A percentile compares a stretch with the other conserved stretches of the same genome.
Evolutionary conservation across 495 filamentous ascomycete genomes (phyloP).

Genomic region (Tuber aestivum): DNA sequence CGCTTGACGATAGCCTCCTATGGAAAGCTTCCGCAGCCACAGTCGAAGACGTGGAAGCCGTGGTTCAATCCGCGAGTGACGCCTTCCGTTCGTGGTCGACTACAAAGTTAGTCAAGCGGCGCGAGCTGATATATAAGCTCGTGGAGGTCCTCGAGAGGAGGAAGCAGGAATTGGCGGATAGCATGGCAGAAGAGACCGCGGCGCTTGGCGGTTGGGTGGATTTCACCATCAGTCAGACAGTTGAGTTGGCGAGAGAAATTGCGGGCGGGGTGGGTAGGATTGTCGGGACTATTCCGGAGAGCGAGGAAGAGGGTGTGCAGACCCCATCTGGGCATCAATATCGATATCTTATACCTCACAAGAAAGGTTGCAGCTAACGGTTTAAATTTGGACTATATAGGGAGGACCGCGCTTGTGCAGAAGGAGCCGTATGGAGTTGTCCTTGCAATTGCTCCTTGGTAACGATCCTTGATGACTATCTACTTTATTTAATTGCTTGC

Average conservation of each 20-base stretch:
- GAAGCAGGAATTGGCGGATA: constrained; percentile 57
- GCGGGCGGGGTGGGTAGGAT: constrained; percentile 60
- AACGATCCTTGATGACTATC: constrained; percentile 38
- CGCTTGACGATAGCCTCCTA: constrained; percentile 56
- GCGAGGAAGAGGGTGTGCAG: constrained; percentile 49
- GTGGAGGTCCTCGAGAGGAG: constrained; percentile 60
- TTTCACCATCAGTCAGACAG: constrained; percentile 60
- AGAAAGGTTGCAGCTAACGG: neutral
- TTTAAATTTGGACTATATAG: neutral
- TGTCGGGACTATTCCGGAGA: constrained; percentile 57
- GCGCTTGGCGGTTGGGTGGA: constrained; percentile 50
- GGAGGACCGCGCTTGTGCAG: constrained; percentile 59
- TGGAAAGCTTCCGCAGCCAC: constrained; percentile 59
- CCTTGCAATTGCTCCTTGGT: constrained; percentile 81
- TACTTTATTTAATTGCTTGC: too few relatives aligned
- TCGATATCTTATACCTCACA: neutral
- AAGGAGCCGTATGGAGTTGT: constrained; percentile 79
- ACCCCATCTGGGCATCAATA: neutral
- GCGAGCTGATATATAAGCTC: constrained; percentile 65
- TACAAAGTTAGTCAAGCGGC: constrained; percentile 55
- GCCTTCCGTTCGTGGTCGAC: constrained; percentile 69
- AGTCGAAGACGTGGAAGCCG: constrained; percentile 55
- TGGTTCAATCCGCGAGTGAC: constrained; percentile 58
- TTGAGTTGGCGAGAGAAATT: constrained; percentile 61
- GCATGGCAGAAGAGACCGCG: constrained; percentile 66